Conservation (phyloP, 1,284 basidiomycete species). For the Rhodotorula mucilaginosa region DNA sequence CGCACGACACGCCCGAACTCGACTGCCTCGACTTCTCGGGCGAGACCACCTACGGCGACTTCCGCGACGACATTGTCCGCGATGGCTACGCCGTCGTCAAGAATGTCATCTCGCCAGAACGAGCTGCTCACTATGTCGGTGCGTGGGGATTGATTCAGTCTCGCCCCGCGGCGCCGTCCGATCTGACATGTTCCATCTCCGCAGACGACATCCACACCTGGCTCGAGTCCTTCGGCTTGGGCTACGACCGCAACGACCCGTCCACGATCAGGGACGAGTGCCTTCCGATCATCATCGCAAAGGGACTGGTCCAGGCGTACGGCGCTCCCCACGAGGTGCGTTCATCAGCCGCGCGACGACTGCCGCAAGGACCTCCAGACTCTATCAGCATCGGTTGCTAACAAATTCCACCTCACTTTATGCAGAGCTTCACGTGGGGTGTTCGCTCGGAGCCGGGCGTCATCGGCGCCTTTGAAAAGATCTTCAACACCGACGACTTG, state of each 20-base stretch:
- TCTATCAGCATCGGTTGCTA: too few relatives aligned
- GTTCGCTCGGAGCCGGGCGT: conserved; percentile 46
- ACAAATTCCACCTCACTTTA: too few relatives aligned
- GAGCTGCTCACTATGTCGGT: conserved; percentile 45
- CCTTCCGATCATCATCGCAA: conserved; percentile 34
- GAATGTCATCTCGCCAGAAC: conserved; percentile 44
- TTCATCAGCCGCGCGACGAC: too few relatives aligned
- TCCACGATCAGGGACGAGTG: conserved; percentile 41
- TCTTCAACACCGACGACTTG: conserved; percentile 35
- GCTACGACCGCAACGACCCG: conserved; percentile 45
- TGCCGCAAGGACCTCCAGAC: too few relatives aligned
- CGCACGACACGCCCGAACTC: conserved; percentile 17
- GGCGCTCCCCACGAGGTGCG: conserved; percentile 5
- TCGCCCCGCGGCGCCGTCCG: not conserved
- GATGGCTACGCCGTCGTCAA: conserved; percentile 48
- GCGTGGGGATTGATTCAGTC: not conserved
- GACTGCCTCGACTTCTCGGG: conserved; percentile 25
- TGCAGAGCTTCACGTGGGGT: conserved; percentile 20
- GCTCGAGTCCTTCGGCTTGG: conserved; percentile 41
- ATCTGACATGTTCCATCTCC: not conserved
- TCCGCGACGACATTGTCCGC: conserved; percentile 22
- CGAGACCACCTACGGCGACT: conserved; percentile 13
- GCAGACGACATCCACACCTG: conserved; percentile 8
- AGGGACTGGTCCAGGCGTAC: conserved; percentile 11
- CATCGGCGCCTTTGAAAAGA: conserved; percentile 46